Evolutionary conservation across 352 stramenopile species (phyloP).

Genomic region (Phytophthora ohioensis): DNA sequence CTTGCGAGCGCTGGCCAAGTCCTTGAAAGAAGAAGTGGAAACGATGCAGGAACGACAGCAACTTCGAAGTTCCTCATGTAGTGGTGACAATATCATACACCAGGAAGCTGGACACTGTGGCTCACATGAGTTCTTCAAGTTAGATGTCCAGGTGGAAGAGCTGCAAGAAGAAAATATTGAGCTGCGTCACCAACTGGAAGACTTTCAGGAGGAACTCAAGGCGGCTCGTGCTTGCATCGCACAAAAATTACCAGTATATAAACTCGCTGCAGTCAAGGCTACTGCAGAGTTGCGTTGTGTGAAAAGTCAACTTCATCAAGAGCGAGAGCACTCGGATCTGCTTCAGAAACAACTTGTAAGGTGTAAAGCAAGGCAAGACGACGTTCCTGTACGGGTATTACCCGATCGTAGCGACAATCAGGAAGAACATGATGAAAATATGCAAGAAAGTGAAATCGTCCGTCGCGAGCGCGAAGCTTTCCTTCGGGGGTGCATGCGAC

Average conservation of each 20-base stretch:
- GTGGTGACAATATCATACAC: neutral
- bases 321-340: constrained; percentile 40
- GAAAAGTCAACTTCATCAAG: constrained; percentile 48
- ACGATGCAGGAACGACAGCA: constrained; percentile 41
- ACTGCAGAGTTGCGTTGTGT: constrained; percentile 48
- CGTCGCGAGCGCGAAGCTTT: constrained; percentile 31
- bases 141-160: constrained; percentile 58
- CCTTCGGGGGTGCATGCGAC: constrained; percentile 22
- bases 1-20: constrained; percentile 58
- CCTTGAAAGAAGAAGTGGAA: constrained; percentile 67
- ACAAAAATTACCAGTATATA: constrained; percentile 39
- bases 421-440: neutral
- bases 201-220: constrained; percentile 22
- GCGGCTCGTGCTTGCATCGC: constrained; percentile 21
- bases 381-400: constrained; percentile 21
- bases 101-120: neutral
- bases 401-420: constrained; percentile 20
- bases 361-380: constrained; percentile 36
- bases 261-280: constrained; percentile 48
- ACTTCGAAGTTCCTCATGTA: constrained; percentile 1
- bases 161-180: constrained; percentile 49
- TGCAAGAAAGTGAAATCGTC: constrained; percentile 3
- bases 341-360: constrained; percentile 40
- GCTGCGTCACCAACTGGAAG: constrained; percentile 37
- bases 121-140: constrained; percentile 57